These are phyloP conservation scores for Hypoxylon fuscum DNA, from an alignment of 495 filamentous ascomycete genomes.

Conservation along the genomic window DNA sequence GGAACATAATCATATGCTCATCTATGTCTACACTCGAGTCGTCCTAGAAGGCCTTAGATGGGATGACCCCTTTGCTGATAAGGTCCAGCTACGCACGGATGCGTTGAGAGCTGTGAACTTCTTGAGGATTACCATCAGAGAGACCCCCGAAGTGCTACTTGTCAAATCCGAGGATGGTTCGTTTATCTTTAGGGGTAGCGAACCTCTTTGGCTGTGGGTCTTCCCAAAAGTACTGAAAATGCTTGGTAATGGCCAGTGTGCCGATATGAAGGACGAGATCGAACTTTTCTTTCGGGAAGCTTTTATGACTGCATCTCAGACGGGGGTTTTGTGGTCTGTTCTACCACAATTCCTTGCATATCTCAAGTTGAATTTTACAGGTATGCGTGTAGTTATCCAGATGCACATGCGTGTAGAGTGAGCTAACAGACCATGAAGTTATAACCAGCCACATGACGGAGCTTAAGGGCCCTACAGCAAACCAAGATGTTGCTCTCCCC, in stretches of 20 bases:
- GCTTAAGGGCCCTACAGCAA: conserved; percentile 12
- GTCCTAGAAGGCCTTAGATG: conserved; percentile 72
- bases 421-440: conserved; percentile 28
- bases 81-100: conserved; percentile 62
- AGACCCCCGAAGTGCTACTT: conserved; percentile 76
- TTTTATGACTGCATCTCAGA: conserved; percentile 48
- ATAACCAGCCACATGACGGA: conserved; percentile 21
- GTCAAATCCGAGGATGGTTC: conserved; percentile 49
- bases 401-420: conserved; percentile 15
- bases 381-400: conserved; percentile 41
- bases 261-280: conserved; percentile 56
- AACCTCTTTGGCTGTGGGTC: conserved; percentile 84
- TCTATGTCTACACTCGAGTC: conserved; percentile 83
- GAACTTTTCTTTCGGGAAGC: conserved; percentile 59
- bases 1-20: conserved; percentile 80
- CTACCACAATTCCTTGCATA: conserved; percentile 54
- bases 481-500: conserved; percentile 28
- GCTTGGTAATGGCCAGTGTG: conserved; percentile 57
- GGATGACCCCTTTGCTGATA: conserved; percentile 69
- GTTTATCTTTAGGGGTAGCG: conserved; percentile 58
- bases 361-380: conserved; percentile 50
- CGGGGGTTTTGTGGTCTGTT: conserved; percentile 56
- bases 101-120: conserved; percentile 72
- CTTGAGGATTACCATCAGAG: conserved; percentile 74
- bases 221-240: conserved; percentile 68